These are phyloP conservation scores for Fusarium bulbicola DNA, from an alignment of 2,329 filamentous ascomycete species.

Conservation along the genomic window DNA sequence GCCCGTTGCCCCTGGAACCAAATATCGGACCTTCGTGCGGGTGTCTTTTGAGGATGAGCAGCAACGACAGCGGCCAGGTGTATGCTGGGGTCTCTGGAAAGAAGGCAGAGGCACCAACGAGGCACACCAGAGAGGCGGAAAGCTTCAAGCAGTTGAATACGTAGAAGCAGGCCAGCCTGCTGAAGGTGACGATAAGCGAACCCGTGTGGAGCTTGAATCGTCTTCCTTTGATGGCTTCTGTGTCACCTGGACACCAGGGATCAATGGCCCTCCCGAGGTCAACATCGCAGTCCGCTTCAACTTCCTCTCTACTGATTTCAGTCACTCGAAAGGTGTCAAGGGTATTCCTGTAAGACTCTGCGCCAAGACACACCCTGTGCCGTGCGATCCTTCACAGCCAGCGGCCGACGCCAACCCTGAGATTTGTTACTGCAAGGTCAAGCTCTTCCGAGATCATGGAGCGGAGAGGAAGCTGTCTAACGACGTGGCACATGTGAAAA, in stretches of 20 bases:
- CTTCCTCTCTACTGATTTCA: conserved; percentile 98
- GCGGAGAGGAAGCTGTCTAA: conserved; percentile 95
- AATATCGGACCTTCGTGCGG: conserved; percentile 91
- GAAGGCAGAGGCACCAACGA: conserved; percentile 96
- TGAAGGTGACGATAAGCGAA: conserved; percentile 71
- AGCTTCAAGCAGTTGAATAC: conserved; percentile 93
- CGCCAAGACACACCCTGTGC: conserved; percentile 81
- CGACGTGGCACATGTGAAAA: conserved; percentile 93
- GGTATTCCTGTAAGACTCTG: conserved; percentile 94
- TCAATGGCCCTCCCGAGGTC: conserved; percentile 76
- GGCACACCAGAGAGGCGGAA: conserved; percentile 91
- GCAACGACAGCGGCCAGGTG: conserved; percentile 82
- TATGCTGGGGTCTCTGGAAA: conserved; percentile 93
- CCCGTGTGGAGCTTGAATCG: conserved; percentile 74
- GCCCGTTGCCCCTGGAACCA: conserved; percentile 67
- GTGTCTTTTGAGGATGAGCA: conserved; percentile 97
- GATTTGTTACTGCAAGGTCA: conserved; percentile 95
- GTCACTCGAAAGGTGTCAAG: conserved; percentile 98
- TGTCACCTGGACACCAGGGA: conserved; percentile 83
- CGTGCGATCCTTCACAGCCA: conserved; percentile 59
- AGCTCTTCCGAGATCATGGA: conserved; percentile 94
- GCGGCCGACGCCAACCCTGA: conserved; percentile 64
- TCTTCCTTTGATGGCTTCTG: conserved; percentile 95
- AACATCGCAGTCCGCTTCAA: conserved; percentile 95
- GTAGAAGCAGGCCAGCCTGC: conserved; percentile 73